These are phyloP conservation scores for Quercus bicolor DNA, from an alignment of 306 rosid species.

Conservation along the genomic window DNA sequence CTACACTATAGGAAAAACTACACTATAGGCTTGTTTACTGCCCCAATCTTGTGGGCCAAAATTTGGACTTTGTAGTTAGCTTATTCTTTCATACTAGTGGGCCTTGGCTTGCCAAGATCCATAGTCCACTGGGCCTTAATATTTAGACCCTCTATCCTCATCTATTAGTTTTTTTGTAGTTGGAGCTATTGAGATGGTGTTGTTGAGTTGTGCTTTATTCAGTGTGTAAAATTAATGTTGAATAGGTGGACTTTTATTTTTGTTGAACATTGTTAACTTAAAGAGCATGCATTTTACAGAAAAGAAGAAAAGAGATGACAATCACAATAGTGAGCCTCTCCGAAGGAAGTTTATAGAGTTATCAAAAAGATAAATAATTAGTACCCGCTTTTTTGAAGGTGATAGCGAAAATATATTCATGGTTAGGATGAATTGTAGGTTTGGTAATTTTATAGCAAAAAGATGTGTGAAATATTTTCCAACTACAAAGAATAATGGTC, in stretches of 20 bases:
- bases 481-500: neutral
- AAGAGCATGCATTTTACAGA: too few relatives aligned
- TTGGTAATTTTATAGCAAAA: neutral
- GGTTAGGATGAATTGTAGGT: neutral
- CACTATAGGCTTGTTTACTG: too few relatives aligned
- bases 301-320: neutral
- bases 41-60: too few relatives aligned
- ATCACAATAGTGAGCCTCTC: neutral
- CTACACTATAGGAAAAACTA: too few relatives aligned
- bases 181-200: too few relatives aligned
- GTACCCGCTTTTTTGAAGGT: neutral
- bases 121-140: too few relatives aligned
- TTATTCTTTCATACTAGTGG: too few relatives aligned
- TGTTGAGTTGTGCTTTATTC: too few relatives aligned
- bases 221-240: neutral
- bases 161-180: too few relatives aligned
- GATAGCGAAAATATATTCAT: neutral
- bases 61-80: too few relatives aligned
- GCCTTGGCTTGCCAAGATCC: too few relatives aligned
- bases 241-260: neutral
- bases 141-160: too few relatives aligned
- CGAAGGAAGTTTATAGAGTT: neutral
- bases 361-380: neutral
- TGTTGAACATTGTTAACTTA: neutral
- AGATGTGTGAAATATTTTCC: neutral